Percentiles rank a stretch among this genome's conserved stretches.
phyloP scores from a whole-genome alignment of 2,329 filamentous ascomycete genomes.

The Fusarium drepaniforme region DNA sequence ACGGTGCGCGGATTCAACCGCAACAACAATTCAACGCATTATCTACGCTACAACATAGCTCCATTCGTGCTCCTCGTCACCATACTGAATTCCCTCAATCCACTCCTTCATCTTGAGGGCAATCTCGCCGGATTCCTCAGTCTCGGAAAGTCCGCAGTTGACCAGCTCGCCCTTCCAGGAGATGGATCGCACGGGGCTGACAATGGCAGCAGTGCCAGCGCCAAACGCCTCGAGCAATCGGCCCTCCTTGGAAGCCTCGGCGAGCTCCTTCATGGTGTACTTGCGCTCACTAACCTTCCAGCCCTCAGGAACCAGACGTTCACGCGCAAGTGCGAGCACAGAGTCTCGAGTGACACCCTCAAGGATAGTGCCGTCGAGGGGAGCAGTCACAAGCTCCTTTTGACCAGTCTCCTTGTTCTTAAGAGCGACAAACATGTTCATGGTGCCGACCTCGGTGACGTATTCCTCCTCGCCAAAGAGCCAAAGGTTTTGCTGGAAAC shows the following conservation, averaged over 20 bases:
- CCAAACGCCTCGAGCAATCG: constrained; percentile 94
- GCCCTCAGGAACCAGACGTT: constrained; percentile 85
- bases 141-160: constrained; percentile 83
- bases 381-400: constrained; percentile 94
- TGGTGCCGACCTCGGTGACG: constrained; percentile 97
- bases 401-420: constrained; percentile 88
- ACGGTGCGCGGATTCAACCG: neutral
- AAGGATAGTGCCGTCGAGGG: constrained; percentile 95
- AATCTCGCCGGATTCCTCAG: constrained; percentile 89
- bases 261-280: constrained; percentile 89
- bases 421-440: constrained; percentile 96
- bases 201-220: constrained; percentile 92
- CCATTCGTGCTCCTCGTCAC: constrained; percentile 92
- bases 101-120: constrained; percentile 91
- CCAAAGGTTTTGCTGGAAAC: constrained; percentile 99
- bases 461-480: constrained; percentile 96
- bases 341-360: constrained; percentile 96
- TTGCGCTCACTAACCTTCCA: constrained; percentile 92
- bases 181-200: constrained; percentile 90
- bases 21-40: constrained; percentile 17
- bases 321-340: constrained; percentile 85
- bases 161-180: constrained; percentile 87
- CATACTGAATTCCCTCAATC: constrained; percentile 97
- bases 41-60: constrained; percentile 65
- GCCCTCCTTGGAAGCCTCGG: constrained; percentile 85